These are phyloP conservation scores for Naganishia antarctica DNA, from an alignment of 768 basidiomycete genomes.

Conservation along the genomic window DNA sequence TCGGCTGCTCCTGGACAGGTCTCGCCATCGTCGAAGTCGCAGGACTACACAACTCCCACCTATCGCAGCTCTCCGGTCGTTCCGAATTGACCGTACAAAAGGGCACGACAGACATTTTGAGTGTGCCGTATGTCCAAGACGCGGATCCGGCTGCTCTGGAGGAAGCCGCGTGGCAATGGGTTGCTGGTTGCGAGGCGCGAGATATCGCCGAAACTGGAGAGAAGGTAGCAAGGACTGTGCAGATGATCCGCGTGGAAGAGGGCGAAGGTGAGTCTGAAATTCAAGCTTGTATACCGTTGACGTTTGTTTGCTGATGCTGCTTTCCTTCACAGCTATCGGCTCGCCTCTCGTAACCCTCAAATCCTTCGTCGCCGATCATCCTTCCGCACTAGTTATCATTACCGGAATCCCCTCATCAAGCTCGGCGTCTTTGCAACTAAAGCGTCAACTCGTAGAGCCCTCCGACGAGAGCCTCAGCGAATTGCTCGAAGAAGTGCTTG, in stretches of 20 bases:
- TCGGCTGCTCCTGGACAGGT: constrained; percentile 8
- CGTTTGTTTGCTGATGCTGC: neutral
- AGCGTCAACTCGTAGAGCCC: constrained; percentile 12
- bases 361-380: neutral
- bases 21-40: constrained; percentile 6
- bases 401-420: neutral
- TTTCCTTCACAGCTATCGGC: constrained; percentile 1
- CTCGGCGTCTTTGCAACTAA: neutral
- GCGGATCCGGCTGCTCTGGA: neutral
- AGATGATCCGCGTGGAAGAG: constrained; percentile 1
- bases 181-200: neutral
- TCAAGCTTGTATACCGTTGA: neutral
- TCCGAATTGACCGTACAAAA: constrained; percentile 1
- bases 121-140: neutral
- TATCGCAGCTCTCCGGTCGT: constrained; percentile 1
- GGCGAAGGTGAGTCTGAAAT: neutral
- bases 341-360: neutral
- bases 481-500: neutral
- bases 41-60: constrained; percentile 5
- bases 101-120: neutral
- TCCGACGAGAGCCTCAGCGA: neutral
- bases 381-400: constrained; percentile 5
- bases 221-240: neutral
- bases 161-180: neutral
- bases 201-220: constrained; percentile 13